Conservation (phyloP, 2,329 filamentous ascomycete species). For the Magnaporthiopsis rhizophila region DNA sequence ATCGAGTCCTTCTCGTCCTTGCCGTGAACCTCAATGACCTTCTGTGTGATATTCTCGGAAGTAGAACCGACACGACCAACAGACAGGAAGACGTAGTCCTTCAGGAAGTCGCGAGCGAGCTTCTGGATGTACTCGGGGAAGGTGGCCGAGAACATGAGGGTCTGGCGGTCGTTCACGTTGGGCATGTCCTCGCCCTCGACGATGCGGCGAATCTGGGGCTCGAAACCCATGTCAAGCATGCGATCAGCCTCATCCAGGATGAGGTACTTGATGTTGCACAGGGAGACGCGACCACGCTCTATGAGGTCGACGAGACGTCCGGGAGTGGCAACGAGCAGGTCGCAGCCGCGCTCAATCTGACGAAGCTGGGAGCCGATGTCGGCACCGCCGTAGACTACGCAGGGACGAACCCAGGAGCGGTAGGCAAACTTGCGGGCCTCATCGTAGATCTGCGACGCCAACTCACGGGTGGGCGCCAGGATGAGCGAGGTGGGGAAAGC, state of each 20-base stretch:
- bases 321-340: constrained; percentile 92
- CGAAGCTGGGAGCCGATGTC: constrained; percentile 97
- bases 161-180: constrained; percentile 72
- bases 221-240: constrained; percentile 99
- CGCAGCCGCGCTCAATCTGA: constrained; percentile 94
- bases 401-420: constrained; percentile 96
- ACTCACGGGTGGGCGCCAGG: constrained; percentile 91
- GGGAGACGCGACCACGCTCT: constrained; percentile 94
- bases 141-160: constrained; percentile 99
- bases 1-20: constrained; percentile 88
- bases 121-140: constrained; percentile 99
- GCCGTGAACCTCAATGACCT: constrained; percentile 94
- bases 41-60: constrained; percentile 99
- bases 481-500: constrained; percentile 95
- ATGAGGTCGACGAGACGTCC: constrained; percentile 97
- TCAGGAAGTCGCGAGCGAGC: constrained; percentile 96
- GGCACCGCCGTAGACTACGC: constrained; percentile 97
- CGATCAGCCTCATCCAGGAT: constrained; percentile 98
- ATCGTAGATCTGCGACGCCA: constrained; percentile 97
- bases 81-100: constrained; percentile 98
- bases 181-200: constrained; percentile 99
- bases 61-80: constrained; percentile 98
- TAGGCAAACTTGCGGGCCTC: constrained; percentile 98
- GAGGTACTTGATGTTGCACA: constrained; percentile 98
- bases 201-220: constrained; percentile 97